Conservation (phyloP, 1,284 basidiomycete genomes). For the Rhodotorula sp. region DNA sequence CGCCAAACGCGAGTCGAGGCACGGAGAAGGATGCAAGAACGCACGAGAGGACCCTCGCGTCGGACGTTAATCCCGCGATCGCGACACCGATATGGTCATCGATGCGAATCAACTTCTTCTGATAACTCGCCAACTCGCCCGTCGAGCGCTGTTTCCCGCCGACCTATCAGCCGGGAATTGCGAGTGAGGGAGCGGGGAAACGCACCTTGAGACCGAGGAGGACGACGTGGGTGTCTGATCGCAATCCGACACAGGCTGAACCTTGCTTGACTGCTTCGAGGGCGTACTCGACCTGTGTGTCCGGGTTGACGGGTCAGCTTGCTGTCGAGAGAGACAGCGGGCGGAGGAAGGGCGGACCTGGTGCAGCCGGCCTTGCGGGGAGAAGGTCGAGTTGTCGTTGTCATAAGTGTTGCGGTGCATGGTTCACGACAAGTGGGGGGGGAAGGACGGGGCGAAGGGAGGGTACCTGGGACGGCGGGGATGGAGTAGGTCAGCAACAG, state of each 20-base stretch:
- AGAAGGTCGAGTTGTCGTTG: constrained; percentile 80
- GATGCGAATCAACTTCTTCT: constrained; percentile 99
- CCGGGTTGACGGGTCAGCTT: constrained; percentile 4
- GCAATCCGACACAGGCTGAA: constrained; percentile 92
- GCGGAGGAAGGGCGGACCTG: constrained; percentile 35
- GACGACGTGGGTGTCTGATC: constrained; percentile 92
- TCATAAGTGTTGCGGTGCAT: constrained; percentile 42
- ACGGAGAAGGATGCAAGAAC: constrained; percentile 25
- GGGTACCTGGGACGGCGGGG: too few relatives aligned
- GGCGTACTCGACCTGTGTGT: constrained; percentile 90
- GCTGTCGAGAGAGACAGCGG: not conserved
- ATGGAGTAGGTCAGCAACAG: too few relatives aligned
- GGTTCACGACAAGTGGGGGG: not conserved
- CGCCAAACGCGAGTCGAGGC: too few relatives aligned
- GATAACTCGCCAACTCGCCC: constrained; percentile 95
- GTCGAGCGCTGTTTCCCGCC: constrained; percentile 74
- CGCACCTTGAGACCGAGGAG: constrained; percentile 84
- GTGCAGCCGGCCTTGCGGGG: constrained; percentile 73
- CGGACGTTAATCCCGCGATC: constrained; percentile 95
- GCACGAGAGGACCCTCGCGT: constrained; percentile 93
- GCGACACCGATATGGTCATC: constrained; percentile 99
- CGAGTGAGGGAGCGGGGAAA: not conserved
- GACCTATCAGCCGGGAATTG: not conserved
- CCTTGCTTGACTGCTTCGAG: constrained; percentile 99
- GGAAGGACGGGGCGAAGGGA: too few relatives aligned